Base-by-base conservation (phyloP, 1,284 basidiomycete species). In the Cryptococcus jaspeensis region DNA sequence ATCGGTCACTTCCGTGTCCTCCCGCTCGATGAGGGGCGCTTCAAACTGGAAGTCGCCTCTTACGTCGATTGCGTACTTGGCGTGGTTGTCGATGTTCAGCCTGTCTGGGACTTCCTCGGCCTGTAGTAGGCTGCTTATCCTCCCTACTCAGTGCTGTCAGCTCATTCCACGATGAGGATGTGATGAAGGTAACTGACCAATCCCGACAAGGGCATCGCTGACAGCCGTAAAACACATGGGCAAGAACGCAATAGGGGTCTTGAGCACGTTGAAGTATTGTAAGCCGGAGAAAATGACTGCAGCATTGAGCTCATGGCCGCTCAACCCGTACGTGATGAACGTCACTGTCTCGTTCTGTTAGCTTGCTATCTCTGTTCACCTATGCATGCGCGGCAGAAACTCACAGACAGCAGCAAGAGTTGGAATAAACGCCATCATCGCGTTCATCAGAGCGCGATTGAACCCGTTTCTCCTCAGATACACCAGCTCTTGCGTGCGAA, bases 11-110 rank as follows among this genome's bases (percentile, higher is more conserved):
- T 41, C 37, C 16, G 56, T 60, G 22, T 62, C 36, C 45, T 37
- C 51, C 49, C 32, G 63, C 49, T 25, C 39, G 18, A 28, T 80
- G 41, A 73, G 72, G 8, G 76, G 77, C 0, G 79, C 80, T 66
- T 89, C 87, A 85, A 87, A 89, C 7, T 81, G 79, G 73, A 89
- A 90, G 64, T 84, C 83, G 1, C 84, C 88, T 52, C 86, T 80
- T 11, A 85, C 81, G 1, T 81, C 73, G 38, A 90, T 74, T 7
- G 85, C 87, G 49, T 71, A 69, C 42, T 80, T 73, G 38, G 75
- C 70, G 0, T 75, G 64, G 2, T 68, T 61, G 20, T 85, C 81
- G 54, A 86, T 79, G 15, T 66, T 63, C 62, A 84, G 84, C 0
- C 82, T 80, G 22, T 83, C 80, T 0, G 75, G 74, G 20, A 87